Evolutionary conservation across 2,329 filamentous ascomycete genomes (phyloP), one percentile per base, ranked within the genome.

Genomic region (Coniochaeta sp.): DNA sequence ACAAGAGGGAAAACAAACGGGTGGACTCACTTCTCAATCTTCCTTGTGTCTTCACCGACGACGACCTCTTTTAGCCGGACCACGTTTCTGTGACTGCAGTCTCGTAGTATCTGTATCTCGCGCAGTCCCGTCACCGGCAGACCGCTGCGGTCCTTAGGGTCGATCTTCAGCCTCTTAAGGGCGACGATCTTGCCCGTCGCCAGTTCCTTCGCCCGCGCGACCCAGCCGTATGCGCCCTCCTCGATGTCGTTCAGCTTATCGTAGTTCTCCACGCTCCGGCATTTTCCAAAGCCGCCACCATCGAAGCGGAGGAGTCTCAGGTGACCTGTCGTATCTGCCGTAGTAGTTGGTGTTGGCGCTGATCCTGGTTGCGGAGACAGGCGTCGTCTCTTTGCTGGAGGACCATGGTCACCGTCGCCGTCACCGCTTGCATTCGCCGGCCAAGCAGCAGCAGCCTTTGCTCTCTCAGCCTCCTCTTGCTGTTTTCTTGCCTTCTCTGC

Each of bases 181-280:
- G 95, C 95, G 22, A 98, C 93, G 7, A 99, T 82, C 60, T 88
- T 84, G 36, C 90, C 89, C 0, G 90, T 93, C 4, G 79, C 77
- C 34, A 82, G 79, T 67, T 96, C 89, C 63, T 82, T 87, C 14
- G 92, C 95, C 61, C 95, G 83, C 59, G 93, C 93, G 4, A 99
- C 95, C 84, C 88, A 93, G 54, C 95, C 95, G 74, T 99, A 99
- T 9, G 92, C 92, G 38, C 95, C 95, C 77, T 99, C 95, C 74
- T 98, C 95, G 68, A 99, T 99, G 71, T 95, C 90, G 73, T 99
- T 99, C 60, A 99, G 80, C 66, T 90, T 89, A 69, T 97, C 90
- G 75, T 93, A 99, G 70, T 91, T 88, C 69, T 93, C 89, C 28
- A 96, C 89, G 71, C 90, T 90, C 62, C 89, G 82, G 69, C 89